Conservation (phyloP, 345 rosid species). For the Aquilaria sinensis region DNA sequence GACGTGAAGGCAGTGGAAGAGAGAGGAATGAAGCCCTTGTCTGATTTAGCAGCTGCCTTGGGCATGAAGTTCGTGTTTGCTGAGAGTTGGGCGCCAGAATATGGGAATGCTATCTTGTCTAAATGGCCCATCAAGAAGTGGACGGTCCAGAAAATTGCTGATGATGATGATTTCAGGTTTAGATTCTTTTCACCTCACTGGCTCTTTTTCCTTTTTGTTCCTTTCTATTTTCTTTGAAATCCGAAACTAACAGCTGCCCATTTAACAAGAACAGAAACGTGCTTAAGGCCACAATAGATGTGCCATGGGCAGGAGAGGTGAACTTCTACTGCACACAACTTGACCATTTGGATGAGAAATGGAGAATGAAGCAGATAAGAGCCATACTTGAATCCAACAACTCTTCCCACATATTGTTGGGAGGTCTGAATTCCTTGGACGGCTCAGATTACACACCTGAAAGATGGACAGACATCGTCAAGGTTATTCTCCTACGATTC, state of each 20-base stretch:
- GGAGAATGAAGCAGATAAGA: constrained; percentile 87
- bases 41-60: constrained; percentile 70
- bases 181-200: no score
- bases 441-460: constrained; percentile 73
- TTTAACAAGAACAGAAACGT: constrained; percentile 49
- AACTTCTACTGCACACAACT: constrained; percentile 84
- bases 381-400: constrained; percentile 55
- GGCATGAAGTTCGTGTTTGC: constrained; percentile 87
- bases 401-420: constrained; percentile 67
- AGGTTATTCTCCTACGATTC: constrained; percentile 27
- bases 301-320: constrained; percentile 88
- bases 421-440: constrained; percentile 74
- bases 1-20: constrained; percentile 92
- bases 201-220: no score
- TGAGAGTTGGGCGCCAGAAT: constrained; percentile 95
- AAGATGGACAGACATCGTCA: constrained; percentile 84
- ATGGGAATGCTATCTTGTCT: constrained; percentile 80
- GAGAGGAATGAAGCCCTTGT: constrained; percentile 77
- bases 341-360: constrained; percentile 85
- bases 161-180: constrained; percentile 84
- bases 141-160: constrained; percentile 73
- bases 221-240: neutral
- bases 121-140: constrained; percentile 82
- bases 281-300: constrained; percentile 69
- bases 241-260: neutral